Base-by-base conservation (phyloP, 176 grass and related monocot genomes). In the Carex scoparia region DNA sequence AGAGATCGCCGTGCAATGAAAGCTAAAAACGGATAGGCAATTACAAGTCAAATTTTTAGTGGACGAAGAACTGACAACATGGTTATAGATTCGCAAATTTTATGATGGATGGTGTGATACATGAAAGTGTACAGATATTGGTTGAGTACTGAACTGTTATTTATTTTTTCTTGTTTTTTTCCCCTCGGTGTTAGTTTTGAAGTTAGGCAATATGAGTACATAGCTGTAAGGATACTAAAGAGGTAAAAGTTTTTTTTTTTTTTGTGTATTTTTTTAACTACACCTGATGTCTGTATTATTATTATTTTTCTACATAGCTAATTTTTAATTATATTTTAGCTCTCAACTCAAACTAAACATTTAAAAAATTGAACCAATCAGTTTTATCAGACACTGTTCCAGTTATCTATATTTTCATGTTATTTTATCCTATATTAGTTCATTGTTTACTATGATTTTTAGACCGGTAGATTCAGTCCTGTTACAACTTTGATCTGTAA, bases 81-180 rank as follows among this genome's bases (percentile, higher is more conserved):
- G 58, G 44, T 77, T 9, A 13, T 77, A 28, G 46, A 51, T 46
- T 19, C 16, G 7, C 13, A 69, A 69, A 44, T 65, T 13, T 61
- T 31, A 64, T 5, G 35, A 81, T 35, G 59, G 44, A 67, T 48
- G 81, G 46, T 83, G 46, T 83, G 65, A 83, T 83, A 94, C 86
- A 86, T 87, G 92, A 88, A 92, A 85, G 82, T 94, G 92, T 94
- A 92, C 90, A 94, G 92, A 94, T 88, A 94, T 82, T 61, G 86
- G 86, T 40, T 49, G 81, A 81, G 35, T 55, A 42, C 5, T 69
- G 49, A 81, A 82, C 23, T 76, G 73, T 88, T 87, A 88, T 73
- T 87, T 79, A 88, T 58, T 85, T 84, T 84, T 85, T 89, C 81
- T 92, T 84, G 85, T 86, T 77, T 82, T 86, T 86, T 77, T 86